Evolutionary conservation across 139 green algal species (phyloP).

Genomic region (Chlamydomonas eustigma): DNA sequence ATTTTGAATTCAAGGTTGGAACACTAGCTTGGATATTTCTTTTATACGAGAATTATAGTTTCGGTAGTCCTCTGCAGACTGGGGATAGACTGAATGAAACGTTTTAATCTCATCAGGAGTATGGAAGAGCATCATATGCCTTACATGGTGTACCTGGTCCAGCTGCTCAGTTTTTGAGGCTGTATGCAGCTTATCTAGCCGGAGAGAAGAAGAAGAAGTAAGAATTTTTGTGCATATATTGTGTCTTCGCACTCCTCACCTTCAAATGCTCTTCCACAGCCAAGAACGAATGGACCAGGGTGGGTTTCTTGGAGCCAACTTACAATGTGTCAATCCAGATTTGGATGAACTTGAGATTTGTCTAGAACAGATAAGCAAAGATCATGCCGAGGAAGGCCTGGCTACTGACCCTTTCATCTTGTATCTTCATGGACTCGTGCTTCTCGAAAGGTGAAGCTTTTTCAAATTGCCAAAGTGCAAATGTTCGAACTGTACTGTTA

Average conservation of each 20-base stretch:
- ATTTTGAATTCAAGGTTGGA: slow-evolving; percentile 68
- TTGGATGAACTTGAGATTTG: slow-evolving; percentile 49
- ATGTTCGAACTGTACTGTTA: too few species aligned
- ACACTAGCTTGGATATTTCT: too few species aligned
- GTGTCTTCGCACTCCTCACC: too few species aligned
- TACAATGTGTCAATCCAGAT: slow-evolving; percentile 17
- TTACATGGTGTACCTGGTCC: slow-evolving; percentile 33
- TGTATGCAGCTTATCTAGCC: slow-evolving; percentile 76
- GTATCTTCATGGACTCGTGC: slow-evolving; percentile 77
- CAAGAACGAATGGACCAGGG: slow-evolving; percentile 64
- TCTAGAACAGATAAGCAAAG: slow-evolving; percentile 15
- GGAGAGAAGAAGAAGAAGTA: slow-evolving; percentile 83
- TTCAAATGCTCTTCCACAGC: background rate
- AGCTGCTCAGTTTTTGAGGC: slow-evolving; percentile 72
- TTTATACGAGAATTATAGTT: too few species aligned
- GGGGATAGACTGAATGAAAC: too few species aligned
- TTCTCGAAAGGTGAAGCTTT: slow-evolving; percentile 61
- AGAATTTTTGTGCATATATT: too few species aligned
- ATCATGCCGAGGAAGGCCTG: slow-evolving; percentile 12
- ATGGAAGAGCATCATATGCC: slow-evolving; percentile 62
- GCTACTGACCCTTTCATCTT: slow-evolving; percentile 54
- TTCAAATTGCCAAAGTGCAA: too few species aligned
- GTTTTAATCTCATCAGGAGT: too few species aligned
- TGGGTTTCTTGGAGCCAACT: slow-evolving; percentile 32
- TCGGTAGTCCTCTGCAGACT: too few species aligned